Percentiles rank a stretch among this genome's conserved stretches.
Evolutionary conservation across 2,329 filamentous ascomycete genomes (phyloP).

Genomic region (Sporothrix phasma): DNA sequence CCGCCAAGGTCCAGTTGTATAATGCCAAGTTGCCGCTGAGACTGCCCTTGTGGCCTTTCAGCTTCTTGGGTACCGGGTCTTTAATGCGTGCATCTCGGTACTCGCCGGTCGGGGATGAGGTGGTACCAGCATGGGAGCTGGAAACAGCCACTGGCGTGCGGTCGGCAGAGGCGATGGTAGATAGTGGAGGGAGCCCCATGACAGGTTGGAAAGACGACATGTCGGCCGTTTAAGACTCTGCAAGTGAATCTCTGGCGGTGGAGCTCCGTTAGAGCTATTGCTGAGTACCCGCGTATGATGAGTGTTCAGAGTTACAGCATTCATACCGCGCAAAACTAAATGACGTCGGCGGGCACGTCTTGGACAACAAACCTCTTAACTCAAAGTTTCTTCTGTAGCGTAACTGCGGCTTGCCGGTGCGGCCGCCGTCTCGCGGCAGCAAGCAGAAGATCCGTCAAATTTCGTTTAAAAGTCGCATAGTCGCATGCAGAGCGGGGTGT

Average conservation of each 20-base stretch:
- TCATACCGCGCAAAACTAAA: background rate
- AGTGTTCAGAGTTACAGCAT: background rate
- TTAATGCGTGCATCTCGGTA: conserved; percentile 39
- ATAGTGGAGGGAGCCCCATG: conserved; percentile 17
- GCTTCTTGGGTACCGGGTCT: conserved; percentile 52
- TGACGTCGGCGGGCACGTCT: background rate
- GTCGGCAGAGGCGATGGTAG: conserved; percentile 14
- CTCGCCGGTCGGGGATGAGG: background rate
- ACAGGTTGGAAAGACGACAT: conserved; percentile 16
- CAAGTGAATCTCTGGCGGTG: no score
- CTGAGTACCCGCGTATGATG: background rate
- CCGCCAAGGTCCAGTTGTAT: conserved; percentile 49
- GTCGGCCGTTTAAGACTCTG: background rate
- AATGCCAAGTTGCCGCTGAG: conserved; percentile 50
- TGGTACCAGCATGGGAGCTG: background rate
- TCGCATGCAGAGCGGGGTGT: background rate
- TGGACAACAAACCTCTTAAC: background rate
- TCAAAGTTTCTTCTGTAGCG: background rate
- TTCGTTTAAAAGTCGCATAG: conserved; percentile 13
- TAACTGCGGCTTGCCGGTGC: background rate
- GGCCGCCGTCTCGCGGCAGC: conserved; percentile 16
- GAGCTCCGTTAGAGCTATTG: background rate
- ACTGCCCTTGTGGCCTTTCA: conserved; percentile 47
- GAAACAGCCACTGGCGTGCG: background rate
- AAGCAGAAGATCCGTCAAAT: conserved; percentile 16